A percentile compares a stretch with the other conserved stretches of the same genome.
Evolutionary conservation across 1,139 yeast genomes (phyloP).

Genomic region (Sugiyamaella neomexicana): DNA sequence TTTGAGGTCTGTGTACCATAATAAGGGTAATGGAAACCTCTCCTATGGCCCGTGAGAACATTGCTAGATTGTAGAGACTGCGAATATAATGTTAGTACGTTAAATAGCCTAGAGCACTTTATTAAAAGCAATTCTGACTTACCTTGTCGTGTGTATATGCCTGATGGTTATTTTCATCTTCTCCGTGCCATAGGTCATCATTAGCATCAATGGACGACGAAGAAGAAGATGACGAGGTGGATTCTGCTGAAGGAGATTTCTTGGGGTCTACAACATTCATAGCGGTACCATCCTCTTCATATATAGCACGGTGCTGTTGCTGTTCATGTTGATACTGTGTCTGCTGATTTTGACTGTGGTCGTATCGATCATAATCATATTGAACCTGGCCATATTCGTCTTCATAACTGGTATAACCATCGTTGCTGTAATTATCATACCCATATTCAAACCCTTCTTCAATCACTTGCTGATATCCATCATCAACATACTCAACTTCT

Average conservation of each 20-base stretch:
- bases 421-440: constrained; percentile 9
- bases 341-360: constrained; percentile 20
- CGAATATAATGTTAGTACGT: background rate
- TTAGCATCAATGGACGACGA: constrained; percentile 31
- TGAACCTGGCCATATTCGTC: constrained; percentile 25
- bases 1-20: constrained; percentile 19
- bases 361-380: constrained; percentile 22
- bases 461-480: constrained; percentile 10
- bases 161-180: constrained; percentile 18
- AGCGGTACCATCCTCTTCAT: constrained; percentile 8
- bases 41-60: constrained; percentile 19
- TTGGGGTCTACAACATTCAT: constrained; percentile 17
- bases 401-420: constrained; percentile 22
- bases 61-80: constrained; percentile 1
- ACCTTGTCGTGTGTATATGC: constrained; percentile 12
- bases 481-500: constrained; percentile 10
- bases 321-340: constrained; percentile 19
- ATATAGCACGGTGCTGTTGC: constrained; percentile 3
- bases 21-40: constrained; percentile 27
- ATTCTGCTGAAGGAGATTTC: constrained; percentile 28
- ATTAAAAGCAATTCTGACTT: background rate
- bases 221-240: constrained; percentile 33
- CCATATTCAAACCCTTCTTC: constrained; percentile 14
- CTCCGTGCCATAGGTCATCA: constrained; percentile 35
- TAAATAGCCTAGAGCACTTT: too few relatives aligned